Conservation (phyloP, 2,329 filamentous ascomycete genomes). For the Salinomyces thailandicus region DNA sequence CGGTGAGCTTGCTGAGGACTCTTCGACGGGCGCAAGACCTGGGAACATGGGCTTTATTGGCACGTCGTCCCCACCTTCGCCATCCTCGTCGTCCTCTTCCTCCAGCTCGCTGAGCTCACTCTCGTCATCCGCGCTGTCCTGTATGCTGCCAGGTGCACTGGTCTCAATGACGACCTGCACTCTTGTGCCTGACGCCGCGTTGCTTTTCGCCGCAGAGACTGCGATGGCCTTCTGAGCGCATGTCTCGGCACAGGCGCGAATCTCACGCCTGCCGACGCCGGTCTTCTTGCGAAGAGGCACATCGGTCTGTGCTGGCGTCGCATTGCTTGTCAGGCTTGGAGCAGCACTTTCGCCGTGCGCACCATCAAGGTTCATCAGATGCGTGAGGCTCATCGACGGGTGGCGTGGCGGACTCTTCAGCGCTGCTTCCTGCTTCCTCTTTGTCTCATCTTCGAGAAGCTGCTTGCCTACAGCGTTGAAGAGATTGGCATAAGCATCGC, state of each 20-base stretch:
- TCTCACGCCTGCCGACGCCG: constrained; percentile 49
- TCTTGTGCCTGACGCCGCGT: constrained; percentile 5
- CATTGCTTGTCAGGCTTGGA: background rate
- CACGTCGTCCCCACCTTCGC: constrained; percentile 5
- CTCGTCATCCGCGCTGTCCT: constrained; percentile 45
- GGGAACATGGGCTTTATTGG: constrained; percentile 19
- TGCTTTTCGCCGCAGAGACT: constrained; percentile 3
- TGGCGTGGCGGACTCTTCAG: constrained; percentile 17
- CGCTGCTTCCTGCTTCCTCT: constrained; percentile 18
- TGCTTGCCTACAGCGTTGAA: constrained; percentile 56
- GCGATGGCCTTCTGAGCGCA: constrained; percentile 33
- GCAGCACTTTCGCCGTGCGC: constrained; percentile 4
- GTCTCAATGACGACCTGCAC: constrained; percentile 29
- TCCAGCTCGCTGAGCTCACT: constrained; percentile 45
- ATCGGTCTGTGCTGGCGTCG: constrained; percentile 5
- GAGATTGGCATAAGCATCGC: constrained; percentile 73
- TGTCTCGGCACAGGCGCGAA: constrained; percentile 49
- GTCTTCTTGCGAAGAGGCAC: constrained; percentile 31
- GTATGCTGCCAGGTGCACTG: constrained; percentile 46
- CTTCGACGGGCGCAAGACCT: constrained; percentile 8
- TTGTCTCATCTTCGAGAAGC: constrained; percentile 38
- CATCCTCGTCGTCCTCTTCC: constrained; percentile 23
- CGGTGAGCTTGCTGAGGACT: background rate
- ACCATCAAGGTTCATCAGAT: constrained; percentile 27
- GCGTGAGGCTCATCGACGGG: constrained; percentile 23